Conservation (phyloP, 1,139 yeast species). For the Taphrina wiesneri region DNA sequence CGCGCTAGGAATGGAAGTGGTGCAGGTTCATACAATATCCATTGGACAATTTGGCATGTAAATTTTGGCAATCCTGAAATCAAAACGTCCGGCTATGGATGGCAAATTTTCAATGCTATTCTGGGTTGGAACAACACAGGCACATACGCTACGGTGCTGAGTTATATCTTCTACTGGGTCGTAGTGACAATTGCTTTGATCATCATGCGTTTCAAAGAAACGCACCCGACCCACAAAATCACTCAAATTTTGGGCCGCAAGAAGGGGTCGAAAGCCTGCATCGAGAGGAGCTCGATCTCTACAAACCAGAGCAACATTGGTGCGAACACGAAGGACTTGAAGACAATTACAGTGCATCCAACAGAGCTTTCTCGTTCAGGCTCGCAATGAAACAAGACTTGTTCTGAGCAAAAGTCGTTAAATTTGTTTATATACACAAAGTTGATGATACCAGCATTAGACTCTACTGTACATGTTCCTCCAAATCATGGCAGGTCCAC, state of each 20-base stretch:
- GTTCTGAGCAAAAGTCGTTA: no score
- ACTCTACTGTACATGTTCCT: no score
- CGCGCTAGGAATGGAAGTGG: conserved; percentile 66
- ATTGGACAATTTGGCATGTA: conserved; percentile 87
- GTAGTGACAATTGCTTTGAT: conserved; percentile 50
- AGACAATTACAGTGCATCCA: background rate
- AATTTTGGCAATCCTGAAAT: conserved; percentile 87
- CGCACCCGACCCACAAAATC: conserved; percentile 5
- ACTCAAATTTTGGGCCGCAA: background rate
- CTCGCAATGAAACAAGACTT: no score
- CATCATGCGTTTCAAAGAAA: conserved; percentile 17
- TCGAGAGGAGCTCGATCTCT: background rate
- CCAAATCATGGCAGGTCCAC: no score
- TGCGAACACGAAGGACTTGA: background rate
- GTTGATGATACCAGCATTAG: no score
- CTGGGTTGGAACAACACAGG: conserved; percentile 97
- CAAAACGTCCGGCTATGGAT: conserved; percentile 59
- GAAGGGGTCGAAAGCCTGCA: background rate
- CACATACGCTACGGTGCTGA: conserved; percentile 83
- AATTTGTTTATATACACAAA: no score
- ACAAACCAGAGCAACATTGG: background rate
- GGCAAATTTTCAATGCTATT: conserved; percentile 89
- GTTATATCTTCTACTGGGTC: conserved; percentile 77
- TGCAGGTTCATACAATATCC: conserved; percentile 88
- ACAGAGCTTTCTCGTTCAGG: background rate